A percentile compares a stretch with the other conserved stretches of the same genome.
phyloP scores from a whole-genome alignment of 352 stramenopile genomes.

The Aphanomyces stellatus region DNA sequence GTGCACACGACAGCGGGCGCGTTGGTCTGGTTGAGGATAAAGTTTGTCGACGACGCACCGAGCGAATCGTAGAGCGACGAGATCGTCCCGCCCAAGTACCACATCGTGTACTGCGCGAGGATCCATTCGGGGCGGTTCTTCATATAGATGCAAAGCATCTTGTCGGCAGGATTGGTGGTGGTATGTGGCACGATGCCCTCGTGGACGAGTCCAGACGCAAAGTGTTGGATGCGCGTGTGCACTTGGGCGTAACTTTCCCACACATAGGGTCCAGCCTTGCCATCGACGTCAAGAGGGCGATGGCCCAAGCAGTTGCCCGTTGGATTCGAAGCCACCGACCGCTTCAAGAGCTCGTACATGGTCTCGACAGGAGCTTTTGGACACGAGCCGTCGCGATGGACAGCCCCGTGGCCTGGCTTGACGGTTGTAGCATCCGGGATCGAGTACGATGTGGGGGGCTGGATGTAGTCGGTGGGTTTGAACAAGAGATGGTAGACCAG shows the following conservation, averaged over 20 bases:
- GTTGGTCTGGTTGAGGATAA: constrained; percentile 22
- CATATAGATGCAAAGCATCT: constrained; percentile 75
- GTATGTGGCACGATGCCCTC: background rate
- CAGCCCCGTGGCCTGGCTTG: background rate
- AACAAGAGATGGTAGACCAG: constrained; percentile 1
- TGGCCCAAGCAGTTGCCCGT: background rate
- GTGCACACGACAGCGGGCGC: constrained; percentile 23
- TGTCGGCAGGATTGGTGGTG: background rate
- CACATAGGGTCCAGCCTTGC: background rate
- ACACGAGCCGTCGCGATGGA: background rate
- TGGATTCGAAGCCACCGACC: background rate
- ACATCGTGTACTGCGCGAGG: constrained; percentile 75
- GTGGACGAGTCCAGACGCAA: background rate
- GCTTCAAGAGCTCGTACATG: background rate
- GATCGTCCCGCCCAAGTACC: constrained; percentile 51
- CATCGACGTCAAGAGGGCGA: background rate
- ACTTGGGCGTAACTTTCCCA: constrained; percentile 1
- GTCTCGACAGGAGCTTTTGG: background rate
- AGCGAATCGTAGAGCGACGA: constrained; percentile 62
- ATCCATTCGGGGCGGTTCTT: constrained; percentile 87
- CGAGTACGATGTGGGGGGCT: background rate
- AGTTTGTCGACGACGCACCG: constrained; percentile 21
- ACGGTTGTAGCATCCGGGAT: background rate
- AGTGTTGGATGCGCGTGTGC: background rate
- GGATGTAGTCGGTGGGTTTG: constrained; percentile 5